phyloP scores from a whole-genome alignment of 805 yeast species.

The Candida loeiensis region DNA sequence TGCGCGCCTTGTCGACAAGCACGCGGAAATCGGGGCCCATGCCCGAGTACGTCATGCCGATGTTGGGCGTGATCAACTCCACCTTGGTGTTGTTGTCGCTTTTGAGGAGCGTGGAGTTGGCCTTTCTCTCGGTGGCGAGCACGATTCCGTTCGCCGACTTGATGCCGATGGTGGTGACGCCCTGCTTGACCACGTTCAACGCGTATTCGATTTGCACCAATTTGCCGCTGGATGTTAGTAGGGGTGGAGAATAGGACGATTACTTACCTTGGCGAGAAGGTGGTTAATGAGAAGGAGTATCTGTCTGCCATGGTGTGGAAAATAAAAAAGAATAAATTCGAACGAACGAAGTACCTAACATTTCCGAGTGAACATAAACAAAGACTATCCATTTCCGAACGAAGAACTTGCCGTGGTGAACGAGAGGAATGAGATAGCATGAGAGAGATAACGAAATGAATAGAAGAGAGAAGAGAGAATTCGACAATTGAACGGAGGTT shows the following conservation, averaged over 20 bases:
- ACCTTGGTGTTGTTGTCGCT: slow-evolving; percentile 75
- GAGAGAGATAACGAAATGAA: too few species aligned
- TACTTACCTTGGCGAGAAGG: slow-evolving; percentile 91
- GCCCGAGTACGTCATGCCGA: slow-evolving; percentile 95
- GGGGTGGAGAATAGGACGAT: background rate
- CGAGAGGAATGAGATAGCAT: too few species aligned
- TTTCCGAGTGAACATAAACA: too few species aligned
- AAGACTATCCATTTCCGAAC: too few species aligned
- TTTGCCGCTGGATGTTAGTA: slow-evolving; percentile 68
- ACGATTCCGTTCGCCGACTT: slow-evolving; percentile 93
- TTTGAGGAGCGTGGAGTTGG: slow-evolving; percentile 73
- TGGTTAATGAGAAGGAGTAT: slow-evolving; percentile 94
- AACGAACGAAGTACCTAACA: background rate
- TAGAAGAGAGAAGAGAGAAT: too few species aligned
- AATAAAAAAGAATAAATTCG: background rate
- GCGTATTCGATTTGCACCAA: slow-evolving; percentile 98
- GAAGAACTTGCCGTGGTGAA: too few species aligned
- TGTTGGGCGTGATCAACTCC: slow-evolving; percentile 83
- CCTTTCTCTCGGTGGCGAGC: slow-evolving; percentile 92
- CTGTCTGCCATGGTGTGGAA: slow-evolving; percentile 80
- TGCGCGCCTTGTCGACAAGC: slow-evolving; percentile 88
- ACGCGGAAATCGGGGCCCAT: slow-evolving; percentile 99
- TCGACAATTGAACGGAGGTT: too few species aligned
- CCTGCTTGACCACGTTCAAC: slow-evolving; percentile 93
- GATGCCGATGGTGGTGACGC: slow-evolving; percentile 95